These are phyloP conservation scores for Rhazya stricta DNA, from an alignment of 257 asterid species.

Conservation along the genomic window DNA sequence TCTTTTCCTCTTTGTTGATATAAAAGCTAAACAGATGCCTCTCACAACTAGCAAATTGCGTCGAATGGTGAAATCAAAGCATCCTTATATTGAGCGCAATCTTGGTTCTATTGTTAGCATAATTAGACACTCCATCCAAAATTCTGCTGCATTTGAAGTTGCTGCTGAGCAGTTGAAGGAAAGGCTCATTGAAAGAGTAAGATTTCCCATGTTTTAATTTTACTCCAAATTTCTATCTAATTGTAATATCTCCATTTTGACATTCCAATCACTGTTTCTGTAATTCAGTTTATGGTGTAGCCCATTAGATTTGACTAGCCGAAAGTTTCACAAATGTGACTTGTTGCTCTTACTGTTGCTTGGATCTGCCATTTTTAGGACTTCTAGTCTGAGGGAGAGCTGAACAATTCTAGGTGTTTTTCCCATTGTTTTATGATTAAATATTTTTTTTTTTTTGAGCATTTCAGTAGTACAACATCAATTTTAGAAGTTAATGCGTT, in stretches of 20 bases:
- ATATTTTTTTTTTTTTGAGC: neutral
- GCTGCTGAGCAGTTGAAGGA: slow-evolving; percentile 56
- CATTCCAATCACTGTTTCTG: neutral
- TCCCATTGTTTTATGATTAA: neutral
- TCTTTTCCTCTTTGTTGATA: slow-evolving; percentile 19
- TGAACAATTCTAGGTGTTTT: neutral
- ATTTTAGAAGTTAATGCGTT: neutral
- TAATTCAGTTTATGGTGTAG: neutral
- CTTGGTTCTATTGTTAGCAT: slow-evolving; percentile 68
- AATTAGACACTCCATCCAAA: slow-evolving; percentile 72
- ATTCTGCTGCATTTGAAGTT: slow-evolving; percentile 70
- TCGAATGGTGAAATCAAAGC: slow-evolving; percentile 63
- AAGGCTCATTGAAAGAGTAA: slow-evolving; percentile 54
- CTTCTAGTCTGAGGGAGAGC: neutral
- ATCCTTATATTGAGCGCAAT: slow-evolving; percentile 73
- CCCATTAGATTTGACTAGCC: neutral
- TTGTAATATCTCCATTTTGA: neutral
- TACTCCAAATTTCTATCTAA: neutral
- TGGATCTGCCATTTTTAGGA: neutral
- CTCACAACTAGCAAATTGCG: slow-evolving; percentile 57
- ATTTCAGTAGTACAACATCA: neutral
- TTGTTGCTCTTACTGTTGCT: neutral
- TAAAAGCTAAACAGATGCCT: slow-evolving; percentile 92
- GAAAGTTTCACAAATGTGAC: neutral
- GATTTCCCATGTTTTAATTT: slow-evolving; percentile 8